Conservation (phyloP, 2,329 filamentous ascomycete genomes). For the Fusarium compactum region DNA sequence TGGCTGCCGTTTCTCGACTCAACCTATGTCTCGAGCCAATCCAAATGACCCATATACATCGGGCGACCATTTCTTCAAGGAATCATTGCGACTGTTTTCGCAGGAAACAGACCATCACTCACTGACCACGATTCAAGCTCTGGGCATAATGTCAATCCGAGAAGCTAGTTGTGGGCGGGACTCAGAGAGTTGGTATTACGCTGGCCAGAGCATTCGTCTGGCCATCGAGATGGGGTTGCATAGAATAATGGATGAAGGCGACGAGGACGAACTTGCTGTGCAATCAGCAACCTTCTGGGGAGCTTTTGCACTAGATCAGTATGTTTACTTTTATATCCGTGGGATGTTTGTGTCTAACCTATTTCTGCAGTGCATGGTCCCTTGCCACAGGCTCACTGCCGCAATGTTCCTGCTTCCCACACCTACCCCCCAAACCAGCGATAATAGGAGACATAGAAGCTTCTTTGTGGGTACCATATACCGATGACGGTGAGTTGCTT, state of each 20-base stretch:
- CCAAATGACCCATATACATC: constrained; percentile 72
- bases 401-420: constrained; percentile 68
- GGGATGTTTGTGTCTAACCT: constrained; percentile 34
- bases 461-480: constrained; percentile 70
- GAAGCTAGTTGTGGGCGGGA: constrained; percentile 80
- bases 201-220: constrained; percentile 77
- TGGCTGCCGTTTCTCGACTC: constrained; percentile 76
- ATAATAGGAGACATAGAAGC: constrained; percentile 72
- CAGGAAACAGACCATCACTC: constrained; percentile 69
- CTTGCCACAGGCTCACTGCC: constrained; percentile 72
- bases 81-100: constrained; percentile 71
- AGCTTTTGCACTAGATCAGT: constrained; percentile 73
- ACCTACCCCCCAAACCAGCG: constrained; percentile 69
- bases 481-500: constrained; percentile 64
- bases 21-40: constrained; percentile 72
- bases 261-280: constrained; percentile 69
- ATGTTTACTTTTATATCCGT: constrained; percentile 48
- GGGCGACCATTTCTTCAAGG: constrained; percentile 80
- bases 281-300: constrained; percentile 72
- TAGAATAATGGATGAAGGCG: constrained; percentile 60
- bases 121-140: constrained; percentile 78
- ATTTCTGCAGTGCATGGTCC: constrained; percentile 68
- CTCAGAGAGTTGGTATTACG: constrained; percentile 78
- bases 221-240: constrained; percentile 80
- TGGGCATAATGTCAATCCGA: constrained; percentile 80